Evolutionary conservation across 805 yeast genomes (phyloP).

Genomic region (Huiozyma naganishii): DNA sequence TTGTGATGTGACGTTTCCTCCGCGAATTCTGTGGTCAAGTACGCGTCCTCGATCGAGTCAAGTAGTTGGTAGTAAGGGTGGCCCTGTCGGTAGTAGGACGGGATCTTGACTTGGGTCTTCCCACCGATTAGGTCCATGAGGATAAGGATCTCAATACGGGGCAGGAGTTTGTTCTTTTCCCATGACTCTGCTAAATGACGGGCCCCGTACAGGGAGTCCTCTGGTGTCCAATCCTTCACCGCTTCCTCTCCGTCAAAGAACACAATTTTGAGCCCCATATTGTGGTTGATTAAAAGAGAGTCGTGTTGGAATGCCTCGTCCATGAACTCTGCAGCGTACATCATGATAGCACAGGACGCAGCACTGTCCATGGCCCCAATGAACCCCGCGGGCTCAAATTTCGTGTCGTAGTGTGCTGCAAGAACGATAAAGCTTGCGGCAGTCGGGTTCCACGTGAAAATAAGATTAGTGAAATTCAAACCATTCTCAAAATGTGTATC

Average conservation of each 20-base stretch:
- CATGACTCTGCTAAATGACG: slow-evolving; percentile 36
- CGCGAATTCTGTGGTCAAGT: background rate
- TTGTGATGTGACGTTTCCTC: background rate
- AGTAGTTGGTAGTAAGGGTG: slow-evolving; percentile 30
- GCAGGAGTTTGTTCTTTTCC: slow-evolving; percentile 19
- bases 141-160: slow-evolving; percentile 35
- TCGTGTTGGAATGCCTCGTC: slow-evolving; percentile 9
- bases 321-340: slow-evolving; percentile 33
- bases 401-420: slow-evolving; percentile 48
- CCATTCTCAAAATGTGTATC: slow-evolving; percentile 26
- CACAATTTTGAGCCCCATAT: slow-evolving; percentile 34
- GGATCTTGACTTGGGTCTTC: slow-evolving; percentile 8
- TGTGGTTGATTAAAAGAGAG: background rate
- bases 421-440: slow-evolving; percentile 27
- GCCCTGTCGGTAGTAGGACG: slow-evolving; percentile 35
- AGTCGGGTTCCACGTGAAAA: slow-evolving; percentile 20
- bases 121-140: slow-evolving; percentile 43
- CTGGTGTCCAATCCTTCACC: slow-evolving; percentile 37
- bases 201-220: slow-evolving; percentile 49
- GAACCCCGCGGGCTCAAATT: slow-evolving; percentile 39
- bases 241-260: slow-evolving; percentile 60
- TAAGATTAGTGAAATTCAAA: slow-evolving; percentile 30
- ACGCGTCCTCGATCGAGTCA: slow-evolving; percentile 26
- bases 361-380: slow-evolving; percentile 54
- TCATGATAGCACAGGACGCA: slow-evolving; percentile 42